A percentile compares a stretch with the other conserved stretches of the same genome.
These are phyloP conservation scores for Chrysanthemum makinoi DNA, from an alignment of 129 eudicot genomes.

Conservation along the genomic window DNA sequence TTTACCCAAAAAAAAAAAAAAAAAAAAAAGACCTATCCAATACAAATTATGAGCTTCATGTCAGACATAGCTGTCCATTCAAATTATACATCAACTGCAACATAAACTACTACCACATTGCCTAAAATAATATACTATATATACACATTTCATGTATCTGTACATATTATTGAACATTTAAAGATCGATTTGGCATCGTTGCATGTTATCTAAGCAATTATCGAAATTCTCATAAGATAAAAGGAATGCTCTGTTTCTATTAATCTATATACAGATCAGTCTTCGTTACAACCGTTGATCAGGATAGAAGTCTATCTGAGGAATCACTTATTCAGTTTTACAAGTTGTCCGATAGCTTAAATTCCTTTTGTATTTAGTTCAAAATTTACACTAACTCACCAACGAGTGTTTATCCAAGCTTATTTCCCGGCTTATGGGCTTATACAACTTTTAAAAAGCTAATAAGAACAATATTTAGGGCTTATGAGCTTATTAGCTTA, in stretches of 20 bases:
- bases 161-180: too few relatives aligned
- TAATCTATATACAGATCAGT: not conserved
- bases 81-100: not conserved
- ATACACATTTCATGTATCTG: too few relatives aligned
- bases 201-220: slow-evolving; percentile 11
- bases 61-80: slow-evolving; percentile 3
- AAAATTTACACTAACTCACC: not conserved
- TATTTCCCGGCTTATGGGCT: too few relatives aligned
- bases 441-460: too few relatives aligned
- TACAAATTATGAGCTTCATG: slow-evolving; percentile 4
- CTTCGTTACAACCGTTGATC: not conserved
- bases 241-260: slow-evolving; percentile 1
- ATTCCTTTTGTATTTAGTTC: not conserved
- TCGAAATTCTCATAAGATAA: slow-evolving; percentile 1
- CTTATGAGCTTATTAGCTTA: too few relatives aligned
- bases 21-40: not conserved
- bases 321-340: not conserved
- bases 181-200: not conserved
- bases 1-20: too few relatives aligned
- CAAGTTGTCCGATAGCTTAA: not conserved
- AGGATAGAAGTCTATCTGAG: not conserved
- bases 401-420: too few relatives aligned
- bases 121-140: too few relatives aligned
- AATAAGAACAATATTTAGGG: too few relatives aligned
- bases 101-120: too few relatives aligned